Percentiles rank a stretch among this genome's conserved stretches.
Conservation (phyloP, 2,329 filamentous ascomycete species). For the Paraconiothyrium sp. region DNA sequence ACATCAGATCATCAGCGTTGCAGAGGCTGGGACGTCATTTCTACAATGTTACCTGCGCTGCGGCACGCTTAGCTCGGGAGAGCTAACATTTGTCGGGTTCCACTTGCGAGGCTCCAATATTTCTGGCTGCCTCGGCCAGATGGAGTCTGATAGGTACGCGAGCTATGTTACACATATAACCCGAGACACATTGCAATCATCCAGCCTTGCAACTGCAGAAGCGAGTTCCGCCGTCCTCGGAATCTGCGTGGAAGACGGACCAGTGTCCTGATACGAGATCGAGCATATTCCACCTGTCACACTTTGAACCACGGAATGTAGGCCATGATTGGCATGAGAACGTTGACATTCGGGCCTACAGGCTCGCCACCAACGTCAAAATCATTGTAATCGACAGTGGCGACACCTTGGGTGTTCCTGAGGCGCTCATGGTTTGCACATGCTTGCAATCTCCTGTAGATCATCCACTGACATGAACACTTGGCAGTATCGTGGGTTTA, state of each 20-base stretch:
- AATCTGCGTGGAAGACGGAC: background rate
- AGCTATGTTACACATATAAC: background rate
- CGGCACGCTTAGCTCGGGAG: conserved; percentile 8
- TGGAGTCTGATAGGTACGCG: background rate
- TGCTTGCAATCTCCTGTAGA: conserved; percentile 9
- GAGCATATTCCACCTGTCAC: background rate
- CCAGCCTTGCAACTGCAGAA: background rate
- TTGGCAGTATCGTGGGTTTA: conserved; percentile 7
- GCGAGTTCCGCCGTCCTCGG: background rate
- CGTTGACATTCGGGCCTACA: background rate
- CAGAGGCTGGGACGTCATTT: conserved; percentile 2
- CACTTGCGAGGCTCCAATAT: background rate
- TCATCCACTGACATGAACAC: conserved; percentile 1
- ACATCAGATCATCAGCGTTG: background rate
- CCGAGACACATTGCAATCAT: background rate
- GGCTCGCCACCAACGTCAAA: background rate
- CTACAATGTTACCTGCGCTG: background rate
- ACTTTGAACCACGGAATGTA: background rate
- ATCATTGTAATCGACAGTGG: conserved; percentile 7
- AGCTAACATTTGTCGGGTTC: background rate
- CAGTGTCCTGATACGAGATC: background rate
- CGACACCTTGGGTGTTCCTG: background rate
- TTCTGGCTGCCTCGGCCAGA: background rate
- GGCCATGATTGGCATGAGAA: background rate
- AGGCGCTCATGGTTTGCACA: background rate